Conservation (phyloP, 257 asterid genomes). For the Lithospermum erythrorhizon region DNA sequence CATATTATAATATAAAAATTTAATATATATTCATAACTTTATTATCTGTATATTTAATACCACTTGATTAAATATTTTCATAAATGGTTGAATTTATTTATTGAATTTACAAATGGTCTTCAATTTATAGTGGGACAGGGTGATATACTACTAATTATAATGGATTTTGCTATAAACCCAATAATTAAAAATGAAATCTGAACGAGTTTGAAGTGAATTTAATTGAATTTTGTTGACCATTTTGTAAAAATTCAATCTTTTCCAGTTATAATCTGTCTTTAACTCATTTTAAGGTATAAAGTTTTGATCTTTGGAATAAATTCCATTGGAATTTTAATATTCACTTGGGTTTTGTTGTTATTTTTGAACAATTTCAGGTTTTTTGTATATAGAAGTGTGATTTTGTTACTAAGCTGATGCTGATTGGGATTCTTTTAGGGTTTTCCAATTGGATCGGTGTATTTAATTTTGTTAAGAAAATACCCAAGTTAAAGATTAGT, state of each 20-base stretch:
- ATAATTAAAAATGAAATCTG: not conserved
- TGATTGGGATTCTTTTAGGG: conserved; percentile 8
- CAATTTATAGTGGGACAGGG: conserved; percentile 19
- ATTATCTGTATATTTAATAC: not conserved
- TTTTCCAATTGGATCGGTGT: conserved; percentile 10
- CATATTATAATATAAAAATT: too few species aligned
- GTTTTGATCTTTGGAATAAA: conserved; percentile 1
- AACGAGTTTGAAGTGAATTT: not conserved
- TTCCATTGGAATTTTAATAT: not conserved
- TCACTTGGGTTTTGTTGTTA: not conserved
- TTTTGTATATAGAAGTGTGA: not conserved
- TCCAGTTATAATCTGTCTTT: not conserved
- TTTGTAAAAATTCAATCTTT: not conserved
- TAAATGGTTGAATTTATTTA: not conserved
- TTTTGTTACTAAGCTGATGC: conserved; percentile 2
- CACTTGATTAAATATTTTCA: not conserved
- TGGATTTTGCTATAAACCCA: too few species aligned
- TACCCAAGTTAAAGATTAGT: conserved; percentile 6
- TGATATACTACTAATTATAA: not conserved
- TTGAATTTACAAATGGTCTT: conserved; percentile 14
- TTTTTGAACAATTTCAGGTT: not conserved
- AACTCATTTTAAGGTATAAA: not conserved
- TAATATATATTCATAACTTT: not conserved
- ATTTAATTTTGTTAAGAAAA: not conserved
- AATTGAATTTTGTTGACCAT: not conserved